These are phyloP conservation scores for Chimonanthus salicifolius DNA, from an alignment of 164 flowering plant species.

Conservation along the genomic window DNA sequence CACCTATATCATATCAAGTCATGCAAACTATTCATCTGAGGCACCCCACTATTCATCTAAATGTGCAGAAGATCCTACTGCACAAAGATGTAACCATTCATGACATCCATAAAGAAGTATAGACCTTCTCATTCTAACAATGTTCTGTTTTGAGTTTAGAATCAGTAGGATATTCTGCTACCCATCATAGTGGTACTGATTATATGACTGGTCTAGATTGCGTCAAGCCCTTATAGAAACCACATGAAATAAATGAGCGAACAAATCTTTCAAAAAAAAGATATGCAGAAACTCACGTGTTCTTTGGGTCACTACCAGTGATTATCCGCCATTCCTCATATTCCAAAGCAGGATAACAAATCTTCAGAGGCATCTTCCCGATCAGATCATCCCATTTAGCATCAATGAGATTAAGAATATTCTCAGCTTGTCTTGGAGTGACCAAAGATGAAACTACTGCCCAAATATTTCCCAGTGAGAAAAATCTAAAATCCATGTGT, in stretches of 20 bases:
- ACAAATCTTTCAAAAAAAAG: neutral
- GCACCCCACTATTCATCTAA: no score
- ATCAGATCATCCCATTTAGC: conserved; percentile 86
- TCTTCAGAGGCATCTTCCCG: conserved; percentile 81
- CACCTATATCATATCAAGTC: no score
- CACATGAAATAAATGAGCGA: neutral
- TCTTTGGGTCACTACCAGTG: conserved; percentile 87
- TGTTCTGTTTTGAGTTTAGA: no score
- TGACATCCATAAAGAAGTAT: no score
- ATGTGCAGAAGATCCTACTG: no score
- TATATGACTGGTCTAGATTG: no score
- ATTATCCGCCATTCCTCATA: conserved; percentile 77
- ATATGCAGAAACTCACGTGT: conserved; percentile 51
- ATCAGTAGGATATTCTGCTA: no score
- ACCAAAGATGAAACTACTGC: conserved; percentile 76
- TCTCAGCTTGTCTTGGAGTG: conserved; percentile 65
- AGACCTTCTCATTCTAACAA: no score
- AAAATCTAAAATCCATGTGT: conserved; percentile 92
- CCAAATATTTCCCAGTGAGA: conserved; percentile 87
- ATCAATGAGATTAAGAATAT: conserved; percentile 63
- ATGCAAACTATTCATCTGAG: no score
- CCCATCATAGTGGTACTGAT: no score
- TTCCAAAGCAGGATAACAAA: conserved; percentile 80
- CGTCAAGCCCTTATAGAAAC: no score
- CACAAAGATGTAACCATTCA: no score